Conservation (phyloP, 2,329 filamentous ascomycete species). For the Colletotrichum siamense region DNA sequence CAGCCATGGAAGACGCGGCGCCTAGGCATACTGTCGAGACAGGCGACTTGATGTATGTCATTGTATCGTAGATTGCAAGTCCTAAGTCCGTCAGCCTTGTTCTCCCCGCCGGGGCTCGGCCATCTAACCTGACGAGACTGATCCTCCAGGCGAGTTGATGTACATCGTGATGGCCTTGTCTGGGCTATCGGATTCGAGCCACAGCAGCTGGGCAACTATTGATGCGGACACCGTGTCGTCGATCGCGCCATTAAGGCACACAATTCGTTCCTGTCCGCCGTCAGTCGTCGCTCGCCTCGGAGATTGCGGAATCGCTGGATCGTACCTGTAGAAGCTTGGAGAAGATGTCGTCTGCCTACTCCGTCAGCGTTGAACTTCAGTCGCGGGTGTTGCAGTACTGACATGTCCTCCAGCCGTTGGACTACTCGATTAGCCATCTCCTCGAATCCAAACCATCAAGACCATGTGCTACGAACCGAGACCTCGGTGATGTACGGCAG, state of each 20-base stretch:
- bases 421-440: constrained; percentile 51
- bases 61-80: constrained; percentile 96
- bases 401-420: constrained; percentile 81
- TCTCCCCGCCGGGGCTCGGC: not conserved
- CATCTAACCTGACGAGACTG: constrained; percentile 71
- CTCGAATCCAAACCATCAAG: not conserved
- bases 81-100: constrained; percentile 38
- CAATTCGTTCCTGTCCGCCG: constrained; percentile 77
- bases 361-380: constrained; percentile 23
- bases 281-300: constrained; percentile 25
- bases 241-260: constrained; percentile 91
- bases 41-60: constrained; percentile 93
- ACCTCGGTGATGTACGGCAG: constrained; percentile 66
- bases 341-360: constrained; percentile 76
- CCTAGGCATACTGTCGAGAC: constrained; percentile 96
- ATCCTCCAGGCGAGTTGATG: constrained; percentile 95
- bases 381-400: constrained; percentile 37
- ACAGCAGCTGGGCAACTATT: constrained; percentile 94
- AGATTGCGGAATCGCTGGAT: not conserved
- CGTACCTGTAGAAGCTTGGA: constrained; percentile 77
- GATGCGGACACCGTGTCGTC: constrained; percentile 91
- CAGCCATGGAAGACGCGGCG: constrained; percentile 94
- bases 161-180: constrained; percentile 97
- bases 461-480: constrained; percentile 42
- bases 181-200: constrained; percentile 95